phyloP scores from a whole-genome alignment of 805 yeast genomes.

The Candida parachauliodes region DNA sequence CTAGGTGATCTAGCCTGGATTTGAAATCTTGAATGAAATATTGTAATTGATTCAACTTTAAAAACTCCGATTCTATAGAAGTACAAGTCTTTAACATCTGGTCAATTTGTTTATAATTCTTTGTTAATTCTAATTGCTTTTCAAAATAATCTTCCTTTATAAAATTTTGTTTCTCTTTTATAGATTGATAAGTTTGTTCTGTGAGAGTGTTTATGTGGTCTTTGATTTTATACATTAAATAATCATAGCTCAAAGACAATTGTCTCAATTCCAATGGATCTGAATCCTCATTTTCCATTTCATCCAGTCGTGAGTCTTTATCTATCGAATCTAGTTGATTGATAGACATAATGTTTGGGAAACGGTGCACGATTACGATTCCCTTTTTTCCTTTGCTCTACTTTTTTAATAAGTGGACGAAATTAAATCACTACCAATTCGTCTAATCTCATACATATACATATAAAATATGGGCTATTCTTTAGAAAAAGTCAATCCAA shows the following conservation, averaged over 20 bases:
- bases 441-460: slow-evolving; percentile 1
- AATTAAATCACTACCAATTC: too few relatives aligned
- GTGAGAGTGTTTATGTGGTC: slow-evolving; percentile 51
- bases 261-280: slow-evolving; percentile 65
- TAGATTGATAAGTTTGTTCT: slow-evolving; percentile 32
- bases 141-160: slow-evolving; percentile 21
- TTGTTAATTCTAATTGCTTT: slow-evolving; percentile 27
- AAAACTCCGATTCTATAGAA: slow-evolving; percentile 48
- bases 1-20: slow-evolving; percentile 30
- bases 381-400: neutral
- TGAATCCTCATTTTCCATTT: slow-evolving; percentile 6
- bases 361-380: neutral
- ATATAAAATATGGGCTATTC: slow-evolving; percentile 21
- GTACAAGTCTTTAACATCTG: slow-evolving; percentile 42
- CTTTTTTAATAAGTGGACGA: too few relatives aligned
- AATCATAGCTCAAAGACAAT: slow-evolving; percentile 61
- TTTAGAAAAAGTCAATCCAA: slow-evolving; percentile 44
- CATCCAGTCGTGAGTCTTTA: neutral
- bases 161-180: slow-evolving; percentile 27
- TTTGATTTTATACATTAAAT: slow-evolving; percentile 57
- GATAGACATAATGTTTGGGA: too few relatives aligned
- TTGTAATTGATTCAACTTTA: slow-evolving; percentile 50
- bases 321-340: too few relatives aligned
- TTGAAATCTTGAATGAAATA: slow-evolving; percentile 40
- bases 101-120: slow-evolving; percentile 39